Conservation (phyloP, 768 basidiomycete genomes). For the Auricularia sp. region DNA sequence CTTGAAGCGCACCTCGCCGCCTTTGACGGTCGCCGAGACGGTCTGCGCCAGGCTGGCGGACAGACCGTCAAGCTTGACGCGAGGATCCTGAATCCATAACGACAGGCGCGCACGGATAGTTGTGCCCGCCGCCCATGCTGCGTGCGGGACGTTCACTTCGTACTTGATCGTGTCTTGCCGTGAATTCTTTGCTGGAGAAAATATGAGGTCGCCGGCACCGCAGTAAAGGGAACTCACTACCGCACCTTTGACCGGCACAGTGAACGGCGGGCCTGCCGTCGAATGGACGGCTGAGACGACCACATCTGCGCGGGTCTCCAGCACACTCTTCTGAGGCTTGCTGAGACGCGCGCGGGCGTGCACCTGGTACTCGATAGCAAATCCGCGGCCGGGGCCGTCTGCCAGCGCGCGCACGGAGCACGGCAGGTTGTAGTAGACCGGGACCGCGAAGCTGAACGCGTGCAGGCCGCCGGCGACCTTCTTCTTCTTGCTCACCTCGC, state of each 20-base stretch:
- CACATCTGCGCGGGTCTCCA: neutral
- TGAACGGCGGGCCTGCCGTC: neutral
- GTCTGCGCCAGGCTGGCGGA: neutral
- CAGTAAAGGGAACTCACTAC: neutral
- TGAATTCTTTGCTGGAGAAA: neutral
- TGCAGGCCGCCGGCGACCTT: neutral
- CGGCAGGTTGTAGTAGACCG: neutral
- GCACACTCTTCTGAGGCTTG: neutral
- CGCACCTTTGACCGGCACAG: neutral
- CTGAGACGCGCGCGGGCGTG: neutral
- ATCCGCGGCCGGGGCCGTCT: neutral
- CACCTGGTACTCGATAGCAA: neutral
- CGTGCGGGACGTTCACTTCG: neutral
- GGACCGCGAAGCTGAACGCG: neutral
- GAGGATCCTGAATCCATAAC: neutral
- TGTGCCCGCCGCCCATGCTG: neutral
- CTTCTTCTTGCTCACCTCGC: neutral
- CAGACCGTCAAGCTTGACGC: neutral
- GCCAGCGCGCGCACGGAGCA: neutral
- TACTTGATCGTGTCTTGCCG: neutral
- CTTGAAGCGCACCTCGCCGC: neutral
- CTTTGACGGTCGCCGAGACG: neutral
- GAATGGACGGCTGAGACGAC: neutral
- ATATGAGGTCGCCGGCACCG: neutral
- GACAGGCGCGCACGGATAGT: neutral